Conservation (phyloP, 352 stramenopile genomes). For the Pythium brachiatum region DNA sequence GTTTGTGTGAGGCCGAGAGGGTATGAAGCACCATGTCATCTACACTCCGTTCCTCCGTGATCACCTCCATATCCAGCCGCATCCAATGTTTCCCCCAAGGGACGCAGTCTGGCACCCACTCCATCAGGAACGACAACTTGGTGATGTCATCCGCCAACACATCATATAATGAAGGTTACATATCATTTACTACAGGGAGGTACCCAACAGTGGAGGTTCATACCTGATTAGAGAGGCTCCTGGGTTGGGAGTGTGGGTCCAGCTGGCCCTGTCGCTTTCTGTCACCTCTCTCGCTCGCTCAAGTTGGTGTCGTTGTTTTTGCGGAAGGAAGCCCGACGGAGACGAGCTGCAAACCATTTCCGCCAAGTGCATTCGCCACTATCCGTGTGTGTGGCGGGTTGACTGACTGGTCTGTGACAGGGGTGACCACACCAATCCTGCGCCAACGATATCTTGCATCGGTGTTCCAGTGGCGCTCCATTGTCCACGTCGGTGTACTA, state of each 20-base stretch:
- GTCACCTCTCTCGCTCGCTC: neutral
- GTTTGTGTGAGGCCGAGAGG: conserved; percentile 2
- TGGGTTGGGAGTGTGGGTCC: neutral
- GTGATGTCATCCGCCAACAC: conserved; percentile 4
- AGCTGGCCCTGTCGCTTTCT: neutral
- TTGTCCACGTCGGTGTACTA: no score
- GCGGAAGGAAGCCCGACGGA: neutral
- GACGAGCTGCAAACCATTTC: neutral
- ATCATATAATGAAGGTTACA: neutral
- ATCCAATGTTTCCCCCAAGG: neutral
- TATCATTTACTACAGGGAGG: neutral
- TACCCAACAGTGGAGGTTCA: conserved; percentile 7
- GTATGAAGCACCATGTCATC: conserved; percentile 9
- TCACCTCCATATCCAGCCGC: no score
- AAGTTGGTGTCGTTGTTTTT: neutral
- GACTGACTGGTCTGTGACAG: neutral
- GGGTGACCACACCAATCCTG: neutral
- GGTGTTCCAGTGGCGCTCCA: neutral
- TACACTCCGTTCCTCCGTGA: neutral
- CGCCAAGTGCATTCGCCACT: neutral
- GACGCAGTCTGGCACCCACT: neutral
- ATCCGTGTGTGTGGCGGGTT: neutral
- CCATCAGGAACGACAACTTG: no score
- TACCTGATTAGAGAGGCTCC: neutral
- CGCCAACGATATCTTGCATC: neutral